phyloP scores from a whole-genome alignment of 1,284 basidiomycete genomes.

The Tylopilus sp. region DNA sequence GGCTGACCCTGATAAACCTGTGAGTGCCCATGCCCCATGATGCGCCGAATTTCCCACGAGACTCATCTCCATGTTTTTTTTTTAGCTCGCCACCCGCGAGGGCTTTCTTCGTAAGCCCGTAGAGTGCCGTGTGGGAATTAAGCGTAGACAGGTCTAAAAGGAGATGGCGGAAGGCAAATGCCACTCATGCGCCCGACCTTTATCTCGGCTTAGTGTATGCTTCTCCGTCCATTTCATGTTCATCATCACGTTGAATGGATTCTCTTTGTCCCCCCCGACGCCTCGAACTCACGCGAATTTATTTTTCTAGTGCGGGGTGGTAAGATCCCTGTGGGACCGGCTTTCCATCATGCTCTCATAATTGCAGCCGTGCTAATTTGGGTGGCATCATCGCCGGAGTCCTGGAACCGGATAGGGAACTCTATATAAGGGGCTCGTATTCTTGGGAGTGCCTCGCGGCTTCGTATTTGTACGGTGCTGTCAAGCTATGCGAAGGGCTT shows the following conservation, averaged over 20 bases:
- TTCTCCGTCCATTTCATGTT: background rate
- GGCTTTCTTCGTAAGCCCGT: slow-evolving; percentile 79
- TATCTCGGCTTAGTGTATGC: slow-evolving; percentile 3
- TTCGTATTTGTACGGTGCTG: slow-evolving; percentile 3
- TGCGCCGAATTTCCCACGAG: slow-evolving; percentile 1
- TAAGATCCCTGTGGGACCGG: background rate
- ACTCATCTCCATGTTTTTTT: slow-evolving; percentile 1
- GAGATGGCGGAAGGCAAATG: background rate
- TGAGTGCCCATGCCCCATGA: slow-evolving; percentile 38
- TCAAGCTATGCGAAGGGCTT: slow-evolving; percentile 14
- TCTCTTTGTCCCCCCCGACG: background rate
- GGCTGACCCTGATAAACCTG: slow-evolving; percentile 51
- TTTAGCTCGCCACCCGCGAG: slow-evolving; percentile 64
- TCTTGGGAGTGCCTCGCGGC: slow-evolving; percentile 3
- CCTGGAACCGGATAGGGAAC: background rate
- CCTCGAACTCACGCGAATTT: slow-evolving; percentile 1
- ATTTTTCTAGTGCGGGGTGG: slow-evolving; percentile 14
- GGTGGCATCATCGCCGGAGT: slow-evolving; percentile 1
- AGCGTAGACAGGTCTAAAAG: slow-evolving; percentile 36
- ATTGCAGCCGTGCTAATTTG: background rate
- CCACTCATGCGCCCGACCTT: background rate
- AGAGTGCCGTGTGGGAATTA: slow-evolving; percentile 63
- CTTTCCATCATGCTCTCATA: slow-evolving; percentile 6
- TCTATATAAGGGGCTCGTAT: slow-evolving; percentile 12
- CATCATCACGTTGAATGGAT: background rate